These are phyloP conservation scores for Lactarius evosmus DNA, from an alignment of 768 basidiomycete genomes.

Conservation along the genomic window DNA sequence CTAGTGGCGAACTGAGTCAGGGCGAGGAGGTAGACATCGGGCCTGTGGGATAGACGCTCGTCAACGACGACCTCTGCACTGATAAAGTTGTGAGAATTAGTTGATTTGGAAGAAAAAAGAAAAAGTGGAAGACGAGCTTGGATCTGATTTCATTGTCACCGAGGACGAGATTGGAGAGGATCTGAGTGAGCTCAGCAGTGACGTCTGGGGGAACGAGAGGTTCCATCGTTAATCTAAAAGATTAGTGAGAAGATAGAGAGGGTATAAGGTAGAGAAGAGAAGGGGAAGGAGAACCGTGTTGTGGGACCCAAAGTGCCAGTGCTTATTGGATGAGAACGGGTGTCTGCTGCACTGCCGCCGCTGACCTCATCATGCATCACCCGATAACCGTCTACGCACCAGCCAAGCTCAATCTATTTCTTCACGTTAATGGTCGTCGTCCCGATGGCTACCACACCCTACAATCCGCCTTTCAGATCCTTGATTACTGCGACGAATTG, in stretches of 20 bases:
- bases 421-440: conserved; percentile 13
- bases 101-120: conserved; percentile 2
- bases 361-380: conserved; percentile 3
- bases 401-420: conserved; percentile 12
- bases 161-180: conserved; percentile 78
- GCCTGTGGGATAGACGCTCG: conserved; percentile 71
- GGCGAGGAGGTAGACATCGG: conserved; percentile 76
- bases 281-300: neutral
- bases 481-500: conserved; percentile 13
- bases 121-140: conserved; percentile 42
- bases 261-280: neutral
- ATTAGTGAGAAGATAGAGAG: neutral
- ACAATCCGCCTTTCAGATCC: conserved; percentile 16
- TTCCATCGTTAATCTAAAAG: conserved; percentile 21
- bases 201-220: conserved; percentile 56
- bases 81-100: conserved; percentile 7
- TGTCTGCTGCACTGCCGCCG: too few relatives aligned
- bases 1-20: conserved; percentile 74
- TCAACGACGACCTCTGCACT: conserved; percentile 82
- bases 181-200: conserved; percentile 73
- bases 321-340: too few relatives aligned
- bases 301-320: neutral
- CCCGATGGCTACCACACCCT: conserved; percentile 10
- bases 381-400: conserved; percentile 3
- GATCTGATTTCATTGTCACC: conserved; percentile 81